Percentiles rank a stretch among this genome's conserved stretches.
Conservation (phyloP, 805 yeast genomes). For the Cyberlindnera nakhonratchasimensis region DNA sequence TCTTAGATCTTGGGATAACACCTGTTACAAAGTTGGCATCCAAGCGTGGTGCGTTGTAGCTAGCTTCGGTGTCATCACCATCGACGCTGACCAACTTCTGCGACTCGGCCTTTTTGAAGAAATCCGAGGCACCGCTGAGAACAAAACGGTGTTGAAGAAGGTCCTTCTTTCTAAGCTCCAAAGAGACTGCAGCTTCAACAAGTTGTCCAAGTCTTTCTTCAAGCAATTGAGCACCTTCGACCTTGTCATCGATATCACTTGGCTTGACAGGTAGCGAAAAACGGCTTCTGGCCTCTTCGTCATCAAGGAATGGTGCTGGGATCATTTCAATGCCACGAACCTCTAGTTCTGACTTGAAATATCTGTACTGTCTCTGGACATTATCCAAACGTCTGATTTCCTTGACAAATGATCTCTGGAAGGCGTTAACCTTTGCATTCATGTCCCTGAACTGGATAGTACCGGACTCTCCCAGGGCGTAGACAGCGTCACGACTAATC, state of each 20-base stretch:
- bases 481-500: conserved; percentile 79
- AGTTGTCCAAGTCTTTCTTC: conserved; percentile 77
- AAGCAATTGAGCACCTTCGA: conserved; percentile 60
- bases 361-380: conserved; percentile 77
- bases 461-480: conserved; percentile 83
- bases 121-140: conserved; percentile 45
- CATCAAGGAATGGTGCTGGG: conserved; percentile 26
- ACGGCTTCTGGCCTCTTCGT: conserved; percentile 26
- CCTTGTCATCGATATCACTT: conserved; percentile 54
- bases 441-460: conserved; percentile 87
- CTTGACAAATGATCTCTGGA: conserved; percentile 88
- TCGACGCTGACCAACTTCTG: conserved; percentile 5
- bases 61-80: conserved; percentile 24
- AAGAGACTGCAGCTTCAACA: conserved; percentile 62
- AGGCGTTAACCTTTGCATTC: conserved; percentile 74
- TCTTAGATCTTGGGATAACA: conserved; percentile 70
- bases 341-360: conserved; percentile 48
- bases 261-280: conserved; percentile 29
- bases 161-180: conserved; percentile 57
- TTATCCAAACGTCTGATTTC: conserved; percentile 85
- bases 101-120: conserved; percentile 34
- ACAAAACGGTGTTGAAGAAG: conserved; percentile 60
- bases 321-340: conserved; percentile 41
- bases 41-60: conserved; percentile 29
- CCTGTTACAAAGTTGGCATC: conserved; percentile 63